phyloP scores from a whole-genome alignment of 768 basidiomycete species.

The Macrolepiota fuliginosa region DNA sequence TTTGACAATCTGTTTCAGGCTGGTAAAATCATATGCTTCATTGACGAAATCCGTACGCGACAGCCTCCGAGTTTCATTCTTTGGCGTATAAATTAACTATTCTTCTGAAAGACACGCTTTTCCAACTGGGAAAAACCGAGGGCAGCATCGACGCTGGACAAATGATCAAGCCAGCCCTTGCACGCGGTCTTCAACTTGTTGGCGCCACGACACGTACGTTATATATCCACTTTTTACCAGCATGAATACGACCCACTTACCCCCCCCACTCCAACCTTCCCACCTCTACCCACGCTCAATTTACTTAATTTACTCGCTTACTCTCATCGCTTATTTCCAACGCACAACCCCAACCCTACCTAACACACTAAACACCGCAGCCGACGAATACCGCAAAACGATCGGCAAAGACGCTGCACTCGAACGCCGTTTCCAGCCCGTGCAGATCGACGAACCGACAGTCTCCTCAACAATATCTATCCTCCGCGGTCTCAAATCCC shows the following conservation, averaged over 20 bases:
- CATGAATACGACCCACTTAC: neutral
- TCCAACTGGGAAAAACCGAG: slow-evolving; percentile 89
- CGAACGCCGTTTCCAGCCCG: slow-evolving; percentile 88
- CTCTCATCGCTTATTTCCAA: neutral
- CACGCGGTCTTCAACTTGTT: slow-evolving; percentile 82
- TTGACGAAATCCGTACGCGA: slow-evolving; percentile 87
- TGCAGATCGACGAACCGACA: slow-evolving; percentile 84
- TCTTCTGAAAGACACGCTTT: slow-evolving; percentile 56
- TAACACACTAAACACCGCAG: slow-evolving; percentile 26
- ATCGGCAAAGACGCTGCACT: slow-evolving; percentile 92
- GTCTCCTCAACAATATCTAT: slow-evolving; percentile 86
- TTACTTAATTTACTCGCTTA: neutral
- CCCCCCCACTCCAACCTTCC: neutral
- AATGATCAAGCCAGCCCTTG: slow-evolving; percentile 92
- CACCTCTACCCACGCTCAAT: neutral
- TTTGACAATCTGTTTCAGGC: slow-evolving; percentile 31
- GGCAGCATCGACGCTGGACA: slow-evolving; percentile 91
- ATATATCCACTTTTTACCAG: neutral
- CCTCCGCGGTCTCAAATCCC: slow-evolving; percentile 77
- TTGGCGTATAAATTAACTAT: neutral
- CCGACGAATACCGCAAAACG: slow-evolving; percentile 88
- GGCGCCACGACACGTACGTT: slow-evolving; percentile 85
- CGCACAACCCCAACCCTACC: no score
- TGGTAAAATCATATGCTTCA: slow-evolving; percentile 87
- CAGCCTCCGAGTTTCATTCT: neutral